Evolutionary conservation across 805 yeast species (phyloP).

Genomic region (Wickerhamomyces ciferrii): DNA sequence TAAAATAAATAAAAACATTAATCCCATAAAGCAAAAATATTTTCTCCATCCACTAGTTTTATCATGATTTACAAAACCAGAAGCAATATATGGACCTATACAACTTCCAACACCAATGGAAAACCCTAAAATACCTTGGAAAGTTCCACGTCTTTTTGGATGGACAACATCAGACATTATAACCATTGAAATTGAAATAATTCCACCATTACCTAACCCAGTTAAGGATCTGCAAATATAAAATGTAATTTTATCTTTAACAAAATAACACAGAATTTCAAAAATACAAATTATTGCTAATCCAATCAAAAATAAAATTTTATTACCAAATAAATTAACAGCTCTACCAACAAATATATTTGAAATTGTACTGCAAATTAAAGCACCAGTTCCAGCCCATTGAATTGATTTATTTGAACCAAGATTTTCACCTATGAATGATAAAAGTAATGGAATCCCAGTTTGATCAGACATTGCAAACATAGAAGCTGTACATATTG

Average conservation of each 20-base stretch:
- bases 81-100: constrained; percentile 36
- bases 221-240: constrained; percentile 46
- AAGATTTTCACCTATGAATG: constrained; percentile 39
- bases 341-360: constrained; percentile 48
- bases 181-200: constrained; percentile 43
- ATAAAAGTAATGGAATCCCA: constrained; percentile 40
- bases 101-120: constrained; percentile 43
- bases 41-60: constrained; percentile 26
- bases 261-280: constrained; percentile 44
- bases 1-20: constrained; percentile 35
- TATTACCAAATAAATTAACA: constrained; percentile 49
- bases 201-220: constrained; percentile 52
- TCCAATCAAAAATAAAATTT: constrained; percentile 32
- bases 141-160: constrained; percentile 45
- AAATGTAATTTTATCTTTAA: constrained; percentile 38
- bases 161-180: constrained; percentile 48
- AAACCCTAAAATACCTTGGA: constrained; percentile 47
- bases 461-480: constrained; percentile 17
- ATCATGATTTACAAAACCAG: constrained; percentile 23
- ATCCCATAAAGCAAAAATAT: constrained; percentile 31
- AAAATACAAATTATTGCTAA: constrained; percentile 32
- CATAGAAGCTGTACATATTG: not conserved
- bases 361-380: constrained; percentile 44
- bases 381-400: constrained; percentile 51
- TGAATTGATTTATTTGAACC: constrained; percentile 40